Conservation (phyloP, 768 basidiomycete genomes). For the Vararia minispora region DNA sequence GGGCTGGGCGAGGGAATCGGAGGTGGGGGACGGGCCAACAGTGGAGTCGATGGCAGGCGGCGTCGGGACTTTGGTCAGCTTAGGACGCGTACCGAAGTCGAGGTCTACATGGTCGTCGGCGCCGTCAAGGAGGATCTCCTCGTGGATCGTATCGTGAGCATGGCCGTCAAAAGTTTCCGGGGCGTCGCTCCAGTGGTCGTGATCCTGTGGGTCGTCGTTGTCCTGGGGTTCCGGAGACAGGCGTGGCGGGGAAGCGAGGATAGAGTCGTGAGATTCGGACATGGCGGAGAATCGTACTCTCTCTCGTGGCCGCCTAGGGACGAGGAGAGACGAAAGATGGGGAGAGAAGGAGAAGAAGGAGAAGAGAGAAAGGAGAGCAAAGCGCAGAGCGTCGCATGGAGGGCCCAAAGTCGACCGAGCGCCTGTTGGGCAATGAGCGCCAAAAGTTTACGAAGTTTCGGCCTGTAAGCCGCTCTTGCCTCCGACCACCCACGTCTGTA, state of each 20-base stretch:
- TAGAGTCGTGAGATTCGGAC: constrained; percentile 9
- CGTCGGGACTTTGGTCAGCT: constrained; percentile 6
- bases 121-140: constrained; percentile 10
- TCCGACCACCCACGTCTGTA: too few species aligned
- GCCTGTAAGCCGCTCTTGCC: too few species aligned
- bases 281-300: too few species aligned
- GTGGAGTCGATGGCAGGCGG: constrained; percentile 20
- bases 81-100: constrained; percentile 3
- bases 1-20: constrained; percentile 23
- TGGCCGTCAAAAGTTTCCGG: constrained; percentile 3
- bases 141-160: constrained; percentile 5
- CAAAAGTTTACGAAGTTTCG: too few species aligned
- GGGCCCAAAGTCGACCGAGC: too few species aligned
- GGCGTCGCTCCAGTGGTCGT: constrained; percentile 8
- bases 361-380: neutral
- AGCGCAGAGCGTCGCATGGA: neutral
- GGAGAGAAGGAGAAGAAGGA: neutral
- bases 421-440: too few species aligned
- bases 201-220: constrained; percentile 41
- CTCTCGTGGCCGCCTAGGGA: too few species aligned
- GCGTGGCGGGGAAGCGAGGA: constrained; percentile 1
- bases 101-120: constrained; percentile 15
- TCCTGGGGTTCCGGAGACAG: constrained; percentile 26
- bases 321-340: neutral
- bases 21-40: constrained; percentile 28